Conservation (phyloP, 2,329 filamentous ascomycete species). For the Calonectria pteridis region DNA sequence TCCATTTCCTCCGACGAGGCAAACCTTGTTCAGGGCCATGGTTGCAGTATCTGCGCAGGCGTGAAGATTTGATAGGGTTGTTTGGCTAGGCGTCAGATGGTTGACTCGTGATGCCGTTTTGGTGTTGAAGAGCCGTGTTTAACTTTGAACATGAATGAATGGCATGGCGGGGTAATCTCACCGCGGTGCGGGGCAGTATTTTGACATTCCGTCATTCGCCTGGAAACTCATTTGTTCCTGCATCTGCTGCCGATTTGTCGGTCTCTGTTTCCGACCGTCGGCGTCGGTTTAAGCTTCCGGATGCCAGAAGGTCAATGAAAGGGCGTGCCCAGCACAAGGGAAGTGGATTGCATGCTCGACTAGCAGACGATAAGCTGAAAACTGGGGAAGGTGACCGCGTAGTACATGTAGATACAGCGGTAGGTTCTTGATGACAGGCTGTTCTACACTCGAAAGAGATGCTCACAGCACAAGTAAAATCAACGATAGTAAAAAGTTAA, state of each 20-base stretch:
- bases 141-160: neutral
- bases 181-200: conserved; percentile 9
- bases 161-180: conserved; percentile 8
- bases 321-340: neutral
- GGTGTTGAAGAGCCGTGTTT: neutral
- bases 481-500: neutral
- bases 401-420: neutral
- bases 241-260: conserved; percentile 11
- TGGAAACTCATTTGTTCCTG: neutral
- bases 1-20: conserved; percentile 53
- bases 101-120: neutral
- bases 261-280: conserved; percentile 19
- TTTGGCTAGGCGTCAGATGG: neutral
- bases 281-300: conserved; percentile 17
- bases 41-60: neutral
- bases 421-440: neutral
- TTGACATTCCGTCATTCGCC: neutral
- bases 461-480: neutral
- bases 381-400: conserved; percentile 4
- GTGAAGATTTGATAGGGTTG: neutral
- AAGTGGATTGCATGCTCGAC: neutral
- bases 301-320: neutral
- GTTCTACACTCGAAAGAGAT: neutral
- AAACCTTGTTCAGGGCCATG: conserved; percentile 49
- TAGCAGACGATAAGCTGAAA: neutral